Evolutionary conservation across 345 rosid species (phyloP), one percentile per base, ranked within the genome.

Genomic region (Lenwebbia sp.): DNA sequence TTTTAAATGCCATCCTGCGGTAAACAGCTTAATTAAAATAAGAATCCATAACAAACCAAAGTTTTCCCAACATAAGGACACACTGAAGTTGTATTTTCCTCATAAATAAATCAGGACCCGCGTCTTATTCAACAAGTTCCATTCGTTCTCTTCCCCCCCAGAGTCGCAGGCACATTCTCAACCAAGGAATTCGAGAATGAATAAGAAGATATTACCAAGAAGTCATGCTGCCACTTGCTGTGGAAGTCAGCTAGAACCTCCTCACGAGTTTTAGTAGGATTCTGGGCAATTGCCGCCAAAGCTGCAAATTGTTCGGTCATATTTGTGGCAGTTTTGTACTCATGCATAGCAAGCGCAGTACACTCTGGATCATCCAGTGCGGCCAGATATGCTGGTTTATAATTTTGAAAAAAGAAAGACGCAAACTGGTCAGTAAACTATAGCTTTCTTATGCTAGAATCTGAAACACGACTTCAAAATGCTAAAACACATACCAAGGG

Each of bases 281-380:
- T 93, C 90, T 94, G 97, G 44, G 93, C 89, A 28, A 97, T 91
- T 89, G 99, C 98, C 55, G 94, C 97, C 94, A 97, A 90, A 89
- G 99, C 98, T 50, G 98, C 94, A 91, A 95, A 92, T 84, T 94
- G 99, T 4, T 96, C 99, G 1, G 98, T 97, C 99, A 96, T 92
- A 89, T 97, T 97, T 88, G 96, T 92, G 56, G 99, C 98, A 82
- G 88, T 85, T 88, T 92, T 93, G 89, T 97, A 97, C 88, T 97
- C 98, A 12, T 87, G 83, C 87, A 96, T 82, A 2, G 93, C 96
- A 88, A 96, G 96, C 85, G 91, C 92, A 14, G 76, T 84, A 25
- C 88, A 86, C 60, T 88, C 93, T 54, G 93, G 92, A 60, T 95
- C 96, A 55, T 93, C 98, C 10, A 98, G 97, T 21, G 98, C 94